Base-by-base conservation (phyloP, 192 early-diverging fungal genomes). In the Physocladia obscura region DNA sequence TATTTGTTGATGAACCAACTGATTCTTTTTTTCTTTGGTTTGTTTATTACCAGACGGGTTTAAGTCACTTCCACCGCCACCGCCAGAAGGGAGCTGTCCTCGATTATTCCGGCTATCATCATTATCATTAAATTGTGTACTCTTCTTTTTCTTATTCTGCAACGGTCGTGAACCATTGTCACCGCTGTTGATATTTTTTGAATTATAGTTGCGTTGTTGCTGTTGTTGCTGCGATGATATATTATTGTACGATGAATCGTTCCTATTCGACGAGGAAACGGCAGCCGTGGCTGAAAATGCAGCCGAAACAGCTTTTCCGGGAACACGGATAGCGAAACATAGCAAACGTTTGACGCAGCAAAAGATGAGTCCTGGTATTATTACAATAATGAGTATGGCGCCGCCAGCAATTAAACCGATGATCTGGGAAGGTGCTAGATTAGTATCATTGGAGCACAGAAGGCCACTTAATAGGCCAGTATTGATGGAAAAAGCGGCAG, bases 361-460 rank as follows among this genome's bases (percentile, higher is more conserved):
- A 22, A n/a, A 68, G 22, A 68, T 49, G 30, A 68, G 6, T 1
- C 32, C 31, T n/a, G 65, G 51, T 19, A 68, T 26, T 15, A 31
- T 5, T 3, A 68, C 27, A 11, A 54, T 36, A 52, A 68, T 8
- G 51, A 68, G 65, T 17, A 68, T 22, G 8, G 27, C 65, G 1
- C 65, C 65, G 13, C 51, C 65, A 22, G 56, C 36, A 13, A 68
- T 26, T 21, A 68, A 49, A 29, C 65, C 65, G 8, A 68, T 1
- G 51, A 68, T 56, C 65, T 68, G 34, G 5, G 8, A 27, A 56
- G 1, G 8, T 37, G n/a, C n/a, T n/a, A n/a, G n/a, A n/a, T n/a
- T n/a, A n/a, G n/a, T n/a, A n/a, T n/a, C n/a, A n/a, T n/a, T n/a
- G n/a, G n/a, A n/a, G n/a, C n/a, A n/a, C n/a, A n/a, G n/a, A n/a